phyloP scores from a whole-genome alignment of 495 filamentous ascomycete genomes.

The Penicillium fimorum region DNA sequence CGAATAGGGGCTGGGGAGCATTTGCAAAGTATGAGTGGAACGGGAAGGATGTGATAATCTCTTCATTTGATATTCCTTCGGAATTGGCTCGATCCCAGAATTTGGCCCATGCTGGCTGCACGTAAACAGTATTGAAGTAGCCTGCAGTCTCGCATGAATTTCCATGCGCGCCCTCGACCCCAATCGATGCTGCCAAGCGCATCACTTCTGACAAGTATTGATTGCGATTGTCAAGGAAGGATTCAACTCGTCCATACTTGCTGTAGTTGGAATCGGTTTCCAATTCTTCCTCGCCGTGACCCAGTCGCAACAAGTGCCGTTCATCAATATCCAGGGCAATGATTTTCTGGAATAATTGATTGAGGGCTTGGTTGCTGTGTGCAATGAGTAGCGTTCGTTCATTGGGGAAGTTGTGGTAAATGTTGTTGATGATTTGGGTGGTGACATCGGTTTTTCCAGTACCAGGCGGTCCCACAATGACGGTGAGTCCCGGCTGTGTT shows the following conservation, averaged over 20 bases:
- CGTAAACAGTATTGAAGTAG: constrained; percentile 92
- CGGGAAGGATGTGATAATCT: constrained; percentile 76
- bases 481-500: constrained; percentile 88
- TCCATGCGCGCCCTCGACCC: constrained; percentile 85
- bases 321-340: constrained; percentile 92
- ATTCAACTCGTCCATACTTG: constrained; percentile 94
- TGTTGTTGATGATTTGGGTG: constrained; percentile 97
- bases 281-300: constrained; percentile 92
- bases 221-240: constrained; percentile 86
- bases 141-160: constrained; percentile 94
- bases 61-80: constrained; percentile 51
- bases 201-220: constrained; percentile 81
- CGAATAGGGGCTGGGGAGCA: constrained; percentile 83
- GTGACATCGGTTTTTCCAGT: constrained; percentile 99
- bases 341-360: constrained; percentile 99
- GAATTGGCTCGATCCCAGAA: constrained; percentile 64
- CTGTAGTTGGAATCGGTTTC: constrained; percentile 84
- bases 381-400: constrained; percentile 92
- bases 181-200: constrained; percentile 76
- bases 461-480: constrained; percentile 93
- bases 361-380: constrained; percentile 96
- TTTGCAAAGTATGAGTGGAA: constrained; percentile 88
- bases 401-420: constrained; percentile 94
- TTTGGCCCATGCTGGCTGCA: constrained; percentile 82
- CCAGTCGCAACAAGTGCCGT: constrained; percentile 87